A percentile compares a stretch with the other conserved stretches of the same genome.
Evolutionary conservation across 257 asterid genomes (phyloP).

Genomic region (Nicotiana sylvestris): DNA sequence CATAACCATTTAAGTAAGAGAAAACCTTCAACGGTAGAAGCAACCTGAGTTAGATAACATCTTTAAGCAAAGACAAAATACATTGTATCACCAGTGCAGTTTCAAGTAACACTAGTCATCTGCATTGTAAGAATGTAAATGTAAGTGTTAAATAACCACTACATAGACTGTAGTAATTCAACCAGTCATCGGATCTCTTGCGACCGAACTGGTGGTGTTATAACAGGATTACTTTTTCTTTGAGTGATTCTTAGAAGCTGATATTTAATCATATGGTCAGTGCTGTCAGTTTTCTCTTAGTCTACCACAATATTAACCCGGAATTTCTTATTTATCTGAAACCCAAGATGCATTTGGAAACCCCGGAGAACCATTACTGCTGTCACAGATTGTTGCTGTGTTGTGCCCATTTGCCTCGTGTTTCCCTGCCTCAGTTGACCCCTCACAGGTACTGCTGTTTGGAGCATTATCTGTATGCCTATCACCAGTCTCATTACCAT

Average conservation of each 20-base stretch:
- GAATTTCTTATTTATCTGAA: conserved; percentile 6
- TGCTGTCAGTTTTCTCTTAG: conserved; percentile 1
- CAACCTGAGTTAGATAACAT: not conserved
- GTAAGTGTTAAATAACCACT: not conserved
- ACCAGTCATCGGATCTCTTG: not conserved
- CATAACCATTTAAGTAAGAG: not conserved
- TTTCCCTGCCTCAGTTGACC: conserved; percentile 14
- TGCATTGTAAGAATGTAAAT: not conserved
- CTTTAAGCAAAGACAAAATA: not conserved
- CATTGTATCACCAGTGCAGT: not conserved
- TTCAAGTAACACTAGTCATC: not conserved
- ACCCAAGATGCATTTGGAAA: conserved; percentile 22
- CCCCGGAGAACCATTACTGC: conserved; percentile 12
- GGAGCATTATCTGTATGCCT: conserved; percentile 62
- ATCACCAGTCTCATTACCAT: conserved; percentile 52
- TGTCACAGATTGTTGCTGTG: not conserved
- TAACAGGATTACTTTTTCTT: not conserved
- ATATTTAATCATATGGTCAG: not conserved
- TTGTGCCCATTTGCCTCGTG: conserved; percentile 11
- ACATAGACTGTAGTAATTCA: not conserved
- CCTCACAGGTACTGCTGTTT: conserved; percentile 29
- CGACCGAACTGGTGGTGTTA: not conserved
- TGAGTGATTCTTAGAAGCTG: not conserved
- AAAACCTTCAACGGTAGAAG: not conserved
- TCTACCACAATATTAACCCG: not conserved